phyloP scores from a whole-genome alignment of 495 filamentous ascomycete species.

The Penicillium mononematosum region DNA sequence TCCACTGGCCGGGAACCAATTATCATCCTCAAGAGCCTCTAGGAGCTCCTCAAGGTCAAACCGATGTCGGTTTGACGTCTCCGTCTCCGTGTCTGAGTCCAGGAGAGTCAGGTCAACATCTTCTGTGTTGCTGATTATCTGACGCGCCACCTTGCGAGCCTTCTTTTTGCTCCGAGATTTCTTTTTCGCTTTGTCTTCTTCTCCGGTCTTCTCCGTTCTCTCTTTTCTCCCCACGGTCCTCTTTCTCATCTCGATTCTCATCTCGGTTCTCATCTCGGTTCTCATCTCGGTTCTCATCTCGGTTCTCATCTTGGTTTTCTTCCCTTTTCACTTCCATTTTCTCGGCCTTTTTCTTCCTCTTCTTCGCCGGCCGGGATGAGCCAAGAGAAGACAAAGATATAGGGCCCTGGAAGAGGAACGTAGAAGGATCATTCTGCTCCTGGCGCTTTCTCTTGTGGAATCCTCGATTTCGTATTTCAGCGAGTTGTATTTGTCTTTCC shows the following conservation, averaged over 20 bases:
- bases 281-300: not conserved
- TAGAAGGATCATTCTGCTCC: not conserved
- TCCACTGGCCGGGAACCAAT: conserved; percentile 47
- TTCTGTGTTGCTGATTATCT: conserved; percentile 16
- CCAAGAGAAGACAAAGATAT: not conserved
- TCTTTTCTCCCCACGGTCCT: not conserved
- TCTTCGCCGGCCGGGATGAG: not conserved
- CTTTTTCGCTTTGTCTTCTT: conserved; percentile 2
- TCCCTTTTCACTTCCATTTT: not conserved
- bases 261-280: not conserved
- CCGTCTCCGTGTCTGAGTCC: conserved; percentile 18
- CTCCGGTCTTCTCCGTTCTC: not conserved
- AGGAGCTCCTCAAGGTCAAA: conserved; percentile 20
- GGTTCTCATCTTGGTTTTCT: conserved; percentile 1
- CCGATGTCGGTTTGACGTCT: conserved; percentile 1
- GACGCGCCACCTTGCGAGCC: not conserved
- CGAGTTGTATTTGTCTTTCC: conserved; percentile 23
- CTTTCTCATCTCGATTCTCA: not conserved
- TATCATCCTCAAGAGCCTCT: conserved; percentile 40
- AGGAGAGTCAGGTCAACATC: conserved; percentile 35
- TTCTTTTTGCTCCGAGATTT: conserved; percentile 3
- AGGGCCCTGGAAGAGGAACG: not conserved
- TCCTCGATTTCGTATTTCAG: conserved; percentile 30
- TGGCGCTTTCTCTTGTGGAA: conserved; percentile 3
- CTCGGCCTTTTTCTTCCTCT: not conserved